Percentiles rank a stretch among this genome's conserved stretches.
phyloP scores from a whole-genome alignment of 208 protist species.

The Crithidia fasciculata region DNA sequence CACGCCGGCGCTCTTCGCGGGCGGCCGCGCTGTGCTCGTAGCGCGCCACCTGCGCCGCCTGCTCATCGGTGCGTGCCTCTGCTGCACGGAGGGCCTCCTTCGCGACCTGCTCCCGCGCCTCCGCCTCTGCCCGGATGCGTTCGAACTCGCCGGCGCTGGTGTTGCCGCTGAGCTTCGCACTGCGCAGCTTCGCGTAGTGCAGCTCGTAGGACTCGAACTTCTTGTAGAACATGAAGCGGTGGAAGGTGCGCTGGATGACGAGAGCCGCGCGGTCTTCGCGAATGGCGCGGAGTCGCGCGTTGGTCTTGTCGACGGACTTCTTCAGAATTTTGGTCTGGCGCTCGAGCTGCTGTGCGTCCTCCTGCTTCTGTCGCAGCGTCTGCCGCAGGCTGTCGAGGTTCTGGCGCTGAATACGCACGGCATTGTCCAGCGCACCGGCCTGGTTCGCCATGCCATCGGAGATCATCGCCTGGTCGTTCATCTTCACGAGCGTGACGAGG shows the following conservation, averaged over 20 bases:
- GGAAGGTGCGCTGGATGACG: slow-evolving; percentile 65
- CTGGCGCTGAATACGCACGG: slow-evolving; percentile 79
- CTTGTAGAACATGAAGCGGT: slow-evolving; percentile 43
- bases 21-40: slow-evolving; percentile 25
- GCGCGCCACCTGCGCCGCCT: slow-evolving; percentile 31
- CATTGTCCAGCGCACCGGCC: slow-evolving; percentile 76
- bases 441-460: slow-evolving; percentile 70
- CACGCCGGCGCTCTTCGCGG: slow-evolving; percentile 29
- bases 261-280: slow-evolving; percentile 53
- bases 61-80: slow-evolving; percentile 26
- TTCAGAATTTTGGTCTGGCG: slow-evolving; percentile 47
- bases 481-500: slow-evolving; percentile 88
- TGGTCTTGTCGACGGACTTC: slow-evolving; percentile 42
- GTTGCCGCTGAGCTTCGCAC: slow-evolving; percentile 6
- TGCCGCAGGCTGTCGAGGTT: slow-evolving; percentile 85
- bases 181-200: slow-evolving; percentile 45
- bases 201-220: slow-evolving; percentile 51
- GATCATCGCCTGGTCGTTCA: slow-evolving; percentile 85
- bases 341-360: slow-evolving; percentile 61
- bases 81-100: slow-evolving; percentile 26
- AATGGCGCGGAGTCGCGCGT: slow-evolving; percentile 23
- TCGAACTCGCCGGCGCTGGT: slow-evolving; percentile 32
- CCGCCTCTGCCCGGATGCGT: slow-evolving; percentile 29
- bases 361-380: slow-evolving; percentile 73
- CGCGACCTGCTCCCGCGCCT: slow-evolving; percentile 38